These are phyloP conservation scores for Aspergillus diversus DNA, from an alignment of 495 filamentous ascomycete genomes.

Conservation along the genomic window DNA sequence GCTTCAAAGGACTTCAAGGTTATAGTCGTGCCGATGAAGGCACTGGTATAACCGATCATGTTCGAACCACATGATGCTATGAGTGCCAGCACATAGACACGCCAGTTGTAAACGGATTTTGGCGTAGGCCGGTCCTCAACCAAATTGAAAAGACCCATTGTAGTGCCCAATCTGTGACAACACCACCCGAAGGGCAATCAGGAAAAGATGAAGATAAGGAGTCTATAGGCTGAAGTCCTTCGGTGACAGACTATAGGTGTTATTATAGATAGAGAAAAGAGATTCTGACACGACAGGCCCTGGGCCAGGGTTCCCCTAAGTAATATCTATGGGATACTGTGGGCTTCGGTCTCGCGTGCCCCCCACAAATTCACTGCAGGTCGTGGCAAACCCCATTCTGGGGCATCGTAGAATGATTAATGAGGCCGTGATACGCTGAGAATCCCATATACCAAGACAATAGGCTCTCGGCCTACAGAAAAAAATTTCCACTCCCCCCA, in stretches of 20 bases:
- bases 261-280: background rate
- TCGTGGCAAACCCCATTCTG: slow-evolving; percentile 36
- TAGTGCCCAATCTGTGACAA: slow-evolving; percentile 16
- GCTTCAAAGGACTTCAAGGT: slow-evolving; percentile 61
- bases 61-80: slow-evolving; percentile 71
- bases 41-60: slow-evolving; percentile 73
- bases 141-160: slow-evolving; percentile 61
- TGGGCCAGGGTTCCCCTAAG: background rate
- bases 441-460: background rate
- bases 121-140: slow-evolving; percentile 70
- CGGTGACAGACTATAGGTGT: background rate
- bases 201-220: background rate
- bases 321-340: slow-evolving; percentile 15
- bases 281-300: background rate
- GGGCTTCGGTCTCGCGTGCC: slow-evolving; percentile 29
- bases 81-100: slow-evolving; percentile 63
- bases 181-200: background rate
- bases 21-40: slow-evolving; percentile 72
- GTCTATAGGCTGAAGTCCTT: background rate
- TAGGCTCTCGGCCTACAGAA: slow-evolving; percentile 10
- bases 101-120: slow-evolving; percentile 73
- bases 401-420: slow-evolving; percentile 35
- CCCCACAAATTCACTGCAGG: slow-evolving; percentile 34
- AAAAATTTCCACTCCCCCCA: slow-evolving; percentile 25
- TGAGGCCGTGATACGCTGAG: slow-evolving; percentile 26